Percentiles rank a stretch among this genome's conserved stretches.
Evolutionary conservation across 192 early-diverging fungal species (phyloP).

Genomic region (Backusella luteola): DNA sequence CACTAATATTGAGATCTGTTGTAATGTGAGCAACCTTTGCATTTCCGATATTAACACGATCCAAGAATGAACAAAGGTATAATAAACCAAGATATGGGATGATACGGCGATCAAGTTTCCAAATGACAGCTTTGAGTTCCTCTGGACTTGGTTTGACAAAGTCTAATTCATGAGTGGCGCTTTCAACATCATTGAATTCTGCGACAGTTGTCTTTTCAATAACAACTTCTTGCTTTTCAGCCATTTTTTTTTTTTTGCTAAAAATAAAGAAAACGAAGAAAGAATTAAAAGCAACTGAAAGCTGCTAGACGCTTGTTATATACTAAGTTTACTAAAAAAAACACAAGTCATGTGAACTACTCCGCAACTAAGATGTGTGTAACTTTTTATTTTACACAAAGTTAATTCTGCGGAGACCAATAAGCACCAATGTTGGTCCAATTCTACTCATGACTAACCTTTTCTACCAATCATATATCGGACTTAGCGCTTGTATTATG

Average conservation of each 20-base stretch:
- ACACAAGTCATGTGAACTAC: background rate
- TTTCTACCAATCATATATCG: background rate
- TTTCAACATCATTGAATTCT: slow-evolving; percentile 4
- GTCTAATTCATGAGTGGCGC: background rate
- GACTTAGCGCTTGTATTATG: background rate
- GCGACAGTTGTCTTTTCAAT: background rate
- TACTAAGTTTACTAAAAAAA: background rate
- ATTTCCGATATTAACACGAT: slow-evolving; percentile 72
- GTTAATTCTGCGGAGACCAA: background rate
- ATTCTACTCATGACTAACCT: slow-evolving; percentile 1
- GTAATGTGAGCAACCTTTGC: slow-evolving; percentile 55
- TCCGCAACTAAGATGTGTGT: background rate
- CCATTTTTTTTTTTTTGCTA: background rate
- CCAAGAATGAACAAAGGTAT: slow-evolving; percentile 69
- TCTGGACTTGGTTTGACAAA: slow-evolving; percentile 15
- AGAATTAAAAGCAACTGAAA: background rate
- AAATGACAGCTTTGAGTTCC: slow-evolving; percentile 41
- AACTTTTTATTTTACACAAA: background rate
- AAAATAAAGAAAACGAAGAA: background rate
- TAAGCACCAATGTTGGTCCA: background rate
- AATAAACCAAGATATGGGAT: slow-evolving; percentile 61
- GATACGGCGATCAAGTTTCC: slow-evolving; percentile 64
- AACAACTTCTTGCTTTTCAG: background rate
- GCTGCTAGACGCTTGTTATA: background rate
- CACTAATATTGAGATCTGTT: slow-evolving; percentile 42